These are phyloP conservation scores for Euphrasia arctica DNA, from an alignment of 305 asterid species.

Conservation along the genomic window DNA sequence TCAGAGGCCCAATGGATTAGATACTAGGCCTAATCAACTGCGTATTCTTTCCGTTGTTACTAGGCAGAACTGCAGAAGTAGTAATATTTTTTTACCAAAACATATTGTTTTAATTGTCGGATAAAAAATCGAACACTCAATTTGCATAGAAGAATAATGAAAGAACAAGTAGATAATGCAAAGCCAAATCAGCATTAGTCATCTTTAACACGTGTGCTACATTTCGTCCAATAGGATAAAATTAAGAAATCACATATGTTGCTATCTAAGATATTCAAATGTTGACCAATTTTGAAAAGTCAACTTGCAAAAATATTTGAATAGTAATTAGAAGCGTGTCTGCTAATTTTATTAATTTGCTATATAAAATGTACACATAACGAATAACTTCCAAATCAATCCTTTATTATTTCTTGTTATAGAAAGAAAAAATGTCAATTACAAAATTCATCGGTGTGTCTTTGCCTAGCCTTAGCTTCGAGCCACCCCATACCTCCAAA, in stretches of 20 bases:
- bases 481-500: conserved; percentile 12
- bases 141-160: background rate
- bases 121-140: too few species aligned
- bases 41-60: background rate
- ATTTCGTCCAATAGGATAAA: conserved; percentile 9
- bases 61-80: too few species aligned
- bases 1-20: background rate
- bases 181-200: conserved; percentile 15
- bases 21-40: background rate
- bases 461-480: conserved; percentile 14
- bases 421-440: conserved; percentile 21
- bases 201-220: background rate
- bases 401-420: background rate
- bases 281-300: conserved; percentile 27
- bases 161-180: conserved; percentile 9
- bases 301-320: conserved; percentile 7
- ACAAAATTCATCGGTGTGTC: conserved; percentile 20
- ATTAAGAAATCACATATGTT: background rate
- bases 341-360: conserved; percentile 10
- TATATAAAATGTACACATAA: conserved; percentile 24
- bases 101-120: background rate
- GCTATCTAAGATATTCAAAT: background rate
- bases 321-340: conserved; percentile 28
- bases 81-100: too few species aligned
- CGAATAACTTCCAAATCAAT: conserved; percentile 9